Conservation (phyloP, 2,329 filamentous ascomycete species). For the Ceratocystis ficicola region DNA sequence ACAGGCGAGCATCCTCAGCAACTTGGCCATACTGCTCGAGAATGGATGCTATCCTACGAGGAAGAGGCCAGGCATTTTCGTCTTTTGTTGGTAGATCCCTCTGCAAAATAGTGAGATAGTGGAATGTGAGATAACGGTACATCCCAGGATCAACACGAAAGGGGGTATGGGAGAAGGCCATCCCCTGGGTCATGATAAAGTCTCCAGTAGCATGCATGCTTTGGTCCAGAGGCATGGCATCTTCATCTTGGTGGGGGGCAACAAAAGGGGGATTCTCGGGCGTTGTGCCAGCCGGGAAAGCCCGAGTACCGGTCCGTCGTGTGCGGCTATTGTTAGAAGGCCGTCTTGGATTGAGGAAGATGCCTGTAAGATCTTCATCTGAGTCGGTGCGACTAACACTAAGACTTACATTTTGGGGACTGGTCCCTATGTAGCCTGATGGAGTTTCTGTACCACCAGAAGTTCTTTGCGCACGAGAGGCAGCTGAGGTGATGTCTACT, state of each 20-base stretch:
- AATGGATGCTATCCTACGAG: conserved; percentile 38
- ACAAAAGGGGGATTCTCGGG: conserved; percentile 25
- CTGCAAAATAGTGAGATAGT: conserved; percentile 45
- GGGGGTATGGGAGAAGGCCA: conserved; percentile 49
- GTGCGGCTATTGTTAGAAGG: conserved; percentile 1
- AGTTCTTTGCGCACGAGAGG: conserved; percentile 33
- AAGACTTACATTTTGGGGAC: conserved; percentile 38
- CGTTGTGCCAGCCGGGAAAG: conserved; percentile 7
- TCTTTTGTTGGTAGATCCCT: conserved; percentile 34
- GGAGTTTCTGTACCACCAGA: conserved; percentile 29
- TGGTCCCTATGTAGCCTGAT: conserved; percentile 37
- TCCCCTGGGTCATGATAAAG: conserved; percentile 49
- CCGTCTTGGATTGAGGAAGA: conserved; percentile 35
- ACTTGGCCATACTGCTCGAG: conserved; percentile 46
- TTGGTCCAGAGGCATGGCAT: conserved; percentile 43
- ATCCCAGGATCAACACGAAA: conserved; percentile 38
- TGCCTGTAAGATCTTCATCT: conserved; percentile 51
- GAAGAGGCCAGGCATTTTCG: conserved; percentile 31
- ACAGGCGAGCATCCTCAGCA: conserved; percentile 45
- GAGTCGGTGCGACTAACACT: conserved; percentile 51
- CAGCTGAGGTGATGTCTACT: neutral
- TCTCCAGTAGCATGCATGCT: conserved; percentile 45
- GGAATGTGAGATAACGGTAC: conserved; percentile 45
- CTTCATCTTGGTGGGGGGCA: conserved; percentile 33
- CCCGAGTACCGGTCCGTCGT: conserved; percentile 5